A percentile compares a stretch with the other conserved stretches of the same genome.
Evolutionary conservation across 371 early-diverging fungal species (phyloP).

Genomic region (Batkoa obscura): DNA sequence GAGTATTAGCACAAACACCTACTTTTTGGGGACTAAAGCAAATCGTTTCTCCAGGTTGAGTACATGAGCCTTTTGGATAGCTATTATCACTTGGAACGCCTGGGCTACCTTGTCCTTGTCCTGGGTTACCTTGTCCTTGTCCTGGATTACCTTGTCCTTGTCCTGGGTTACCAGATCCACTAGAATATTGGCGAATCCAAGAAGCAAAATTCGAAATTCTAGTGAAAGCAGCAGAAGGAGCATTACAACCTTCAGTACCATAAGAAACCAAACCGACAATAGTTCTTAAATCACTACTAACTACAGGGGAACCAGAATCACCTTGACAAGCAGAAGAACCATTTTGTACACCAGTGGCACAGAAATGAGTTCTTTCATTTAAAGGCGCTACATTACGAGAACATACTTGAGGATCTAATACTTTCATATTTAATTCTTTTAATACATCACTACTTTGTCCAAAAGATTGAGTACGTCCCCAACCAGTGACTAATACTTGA

Average conservation of each 20-base stretch:
- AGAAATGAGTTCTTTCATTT: neutral
- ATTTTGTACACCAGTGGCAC: neutral
- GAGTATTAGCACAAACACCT: neutral
- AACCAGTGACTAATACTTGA: neutral
- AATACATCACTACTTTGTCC: neutral
- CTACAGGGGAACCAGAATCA: neutral
- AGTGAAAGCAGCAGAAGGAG: neutral
- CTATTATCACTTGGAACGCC: neutral
- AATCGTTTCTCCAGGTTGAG: neutral
- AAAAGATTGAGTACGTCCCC: neutral
- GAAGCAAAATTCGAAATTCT: neutral
- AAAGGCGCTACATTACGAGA: neutral
- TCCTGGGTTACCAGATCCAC: neutral
- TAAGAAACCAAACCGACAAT: constrained; percentile 1
- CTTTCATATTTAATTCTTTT: neutral
- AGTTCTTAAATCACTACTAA: neutral
- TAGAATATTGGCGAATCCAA: neutral
- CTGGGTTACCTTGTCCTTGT: neutral
- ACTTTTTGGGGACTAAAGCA: neutral
- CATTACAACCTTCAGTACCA: neutral
- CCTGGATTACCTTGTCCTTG: neutral
- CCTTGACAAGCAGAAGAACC: constrained; percentile 1
- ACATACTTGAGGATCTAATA: neutral
- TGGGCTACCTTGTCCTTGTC: neutral
- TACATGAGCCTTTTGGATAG: neutral